These are phyloP conservation scores for Colletotrichum coccodes DNA, from an alignment of 2,329 filamentous ascomycete genomes.

Conservation along the genomic window DNA sequence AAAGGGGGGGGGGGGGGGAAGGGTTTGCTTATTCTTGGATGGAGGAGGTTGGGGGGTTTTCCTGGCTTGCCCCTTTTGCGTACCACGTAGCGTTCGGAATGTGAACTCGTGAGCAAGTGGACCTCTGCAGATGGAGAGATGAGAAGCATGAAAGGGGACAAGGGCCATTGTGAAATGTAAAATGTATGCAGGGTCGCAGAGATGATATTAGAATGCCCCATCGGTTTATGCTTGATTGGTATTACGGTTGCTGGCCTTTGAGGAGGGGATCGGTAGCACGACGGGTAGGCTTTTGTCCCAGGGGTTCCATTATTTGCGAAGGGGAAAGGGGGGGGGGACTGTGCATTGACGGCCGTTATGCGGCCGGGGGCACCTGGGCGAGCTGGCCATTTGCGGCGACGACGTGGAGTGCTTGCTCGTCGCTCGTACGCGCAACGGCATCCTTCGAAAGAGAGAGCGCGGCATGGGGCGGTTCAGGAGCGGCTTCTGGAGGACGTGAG, in stretches of 20 bases:
- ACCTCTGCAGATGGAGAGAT: no score
- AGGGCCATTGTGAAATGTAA: no score
- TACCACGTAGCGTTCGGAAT: neutral
- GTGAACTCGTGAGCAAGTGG: neutral
- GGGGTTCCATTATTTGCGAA: neutral
- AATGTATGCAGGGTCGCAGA: no score
- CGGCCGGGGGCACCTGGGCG: neutral
- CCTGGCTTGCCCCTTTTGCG: neutral
- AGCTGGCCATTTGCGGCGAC: neutral
- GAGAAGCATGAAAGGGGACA: no score
- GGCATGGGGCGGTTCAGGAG: no score
- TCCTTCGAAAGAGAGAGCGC: no score
- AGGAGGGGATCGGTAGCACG: no score
- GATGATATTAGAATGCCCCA: no score
- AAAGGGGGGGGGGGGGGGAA: neutral
- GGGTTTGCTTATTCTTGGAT: neutral
- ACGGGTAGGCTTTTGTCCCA: neutral
- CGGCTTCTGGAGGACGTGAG: no score
- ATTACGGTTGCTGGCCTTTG: no score
- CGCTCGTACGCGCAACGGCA: no score
- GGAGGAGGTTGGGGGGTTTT: neutral
- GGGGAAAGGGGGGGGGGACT: neutral
- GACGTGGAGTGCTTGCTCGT: neutral
- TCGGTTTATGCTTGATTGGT: neutral
- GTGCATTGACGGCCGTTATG: slow-evolving; percentile 16